Evolutionary conservation across 1,284 basidiomycete species (phyloP), one percentile per base, ranked within the genome.

Genomic region (Leccinum pachyderme): DNA sequence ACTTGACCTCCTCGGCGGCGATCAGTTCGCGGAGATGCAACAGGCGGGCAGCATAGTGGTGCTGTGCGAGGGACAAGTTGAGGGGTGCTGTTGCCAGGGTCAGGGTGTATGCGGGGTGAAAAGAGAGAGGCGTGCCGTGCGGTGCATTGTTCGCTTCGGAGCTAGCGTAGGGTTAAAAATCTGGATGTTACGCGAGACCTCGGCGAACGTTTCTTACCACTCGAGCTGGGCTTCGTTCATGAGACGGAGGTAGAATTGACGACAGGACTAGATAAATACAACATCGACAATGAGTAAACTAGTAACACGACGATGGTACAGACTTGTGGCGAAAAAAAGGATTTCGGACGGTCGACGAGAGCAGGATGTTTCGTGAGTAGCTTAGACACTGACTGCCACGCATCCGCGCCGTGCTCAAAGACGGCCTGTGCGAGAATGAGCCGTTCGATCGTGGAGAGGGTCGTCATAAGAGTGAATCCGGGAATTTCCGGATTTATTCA

Each of bases 351-450:
- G 2, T 76, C 73, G 37, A 76, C 73, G 37, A 89, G 73, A 8
- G 91, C 74, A 12, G 89, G 83, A 59, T 92, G 89, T 35, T 81
- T 81, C 24, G 79, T 73, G 25, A 95, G 78, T 3, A 89, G 62
- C 52, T 80, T 80, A 29, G 87, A 79, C n/a, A 94, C 82, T 9
- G 77, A 71, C 35, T 77, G 63, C 92, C 92, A 94, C n/a, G 81
- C 73, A 47, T 81, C 74, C 28, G 86, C 80, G n/a, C 93, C 93
- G 56, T 87, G 78, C 68, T 94, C 90, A 72, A 90, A 91, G 39
- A 92, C 86, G 0, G 91, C 87, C 73, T 95, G 93, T 3, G 91
- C 82, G 50, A 95, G 80, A 33, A 95, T 72, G 51, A 95, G 85
- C 47, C 78, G 73, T 71, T 91, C 89, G 44, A 86, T 69, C 56